Percentiles rank a stretch among this genome's conserved stretches.
Conservation (phyloP, 768 basidiomycete species). For the Kondoa malvinella region DNA sequence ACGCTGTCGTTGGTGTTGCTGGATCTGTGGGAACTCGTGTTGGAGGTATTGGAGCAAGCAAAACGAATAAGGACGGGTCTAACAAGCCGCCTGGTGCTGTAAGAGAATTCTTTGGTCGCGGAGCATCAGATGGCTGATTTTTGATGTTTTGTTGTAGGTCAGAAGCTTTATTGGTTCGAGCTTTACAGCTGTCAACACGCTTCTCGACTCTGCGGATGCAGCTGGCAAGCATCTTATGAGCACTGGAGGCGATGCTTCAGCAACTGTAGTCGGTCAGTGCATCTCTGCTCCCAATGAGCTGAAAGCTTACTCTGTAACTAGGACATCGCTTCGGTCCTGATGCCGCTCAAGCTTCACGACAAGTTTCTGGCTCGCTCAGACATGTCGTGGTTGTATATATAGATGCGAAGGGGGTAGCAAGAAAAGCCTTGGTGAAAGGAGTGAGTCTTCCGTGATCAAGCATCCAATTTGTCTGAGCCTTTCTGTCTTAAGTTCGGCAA, state of each 20-base stretch:
- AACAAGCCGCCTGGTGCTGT: not conserved
- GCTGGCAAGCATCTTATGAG: not conserved
- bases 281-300: not conserved
- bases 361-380: not conserved
- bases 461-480: not conserved
- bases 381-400: not conserved
- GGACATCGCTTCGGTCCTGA: not conserved
- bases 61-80: not conserved
- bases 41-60: not conserved
- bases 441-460: not conserved
- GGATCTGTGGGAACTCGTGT: not conserved
- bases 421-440: not conserved
- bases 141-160: not conserved
- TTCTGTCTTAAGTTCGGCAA: not conserved
- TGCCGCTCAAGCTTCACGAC: not conserved
- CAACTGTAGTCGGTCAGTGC: not conserved
- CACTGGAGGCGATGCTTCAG: not conserved
- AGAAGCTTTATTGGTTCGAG: not conserved
- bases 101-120: too few relatives aligned
- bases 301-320: not conserved
- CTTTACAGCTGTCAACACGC: not conserved
- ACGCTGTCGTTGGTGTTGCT: not conserved
- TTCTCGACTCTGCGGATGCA: not conserved
- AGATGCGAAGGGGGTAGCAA: not conserved
- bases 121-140: not conserved